phyloP scores from a whole-genome alignment of 208 protist species.

The Leishmania braziliensis region DNA sequence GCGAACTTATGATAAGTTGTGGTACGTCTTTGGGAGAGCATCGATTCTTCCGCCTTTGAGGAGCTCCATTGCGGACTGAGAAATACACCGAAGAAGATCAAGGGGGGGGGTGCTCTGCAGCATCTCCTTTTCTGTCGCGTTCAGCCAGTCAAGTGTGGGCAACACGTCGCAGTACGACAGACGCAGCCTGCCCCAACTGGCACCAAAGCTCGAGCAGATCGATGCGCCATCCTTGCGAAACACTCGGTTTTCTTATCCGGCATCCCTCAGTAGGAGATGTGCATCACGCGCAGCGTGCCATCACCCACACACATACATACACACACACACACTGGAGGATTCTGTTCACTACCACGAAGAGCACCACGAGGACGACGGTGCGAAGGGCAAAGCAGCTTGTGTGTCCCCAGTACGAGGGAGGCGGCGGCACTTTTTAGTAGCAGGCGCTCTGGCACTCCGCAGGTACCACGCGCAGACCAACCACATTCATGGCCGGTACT shows the following conservation, averaged over 20 bases:
- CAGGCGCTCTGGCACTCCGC: neutral
- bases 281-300: conserved; percentile 17
- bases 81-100: too few species aligned
- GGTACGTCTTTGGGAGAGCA: too few species aligned
- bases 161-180: too few species aligned
- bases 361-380: conserved; percentile 3
- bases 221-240: neutral
- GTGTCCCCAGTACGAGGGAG: conserved; percentile 13
- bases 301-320: conserved; percentile 4
- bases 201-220: neutral
- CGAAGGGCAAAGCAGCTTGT: conserved; percentile 27
- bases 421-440: conserved; percentile 22
- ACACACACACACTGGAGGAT: conserved; percentile 12
- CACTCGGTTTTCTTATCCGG: neutral
- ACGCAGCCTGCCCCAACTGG: too few species aligned
- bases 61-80: too few species aligned
- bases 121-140: too few species aligned
- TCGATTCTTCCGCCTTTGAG: too few species aligned
- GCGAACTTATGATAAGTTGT: too few species aligned
- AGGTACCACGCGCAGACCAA: neutral
- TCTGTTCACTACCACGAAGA: conserved; percentile 11
- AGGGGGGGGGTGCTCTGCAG: too few species aligned
- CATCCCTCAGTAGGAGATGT: conserved; percentile 10
- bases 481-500: neutral
- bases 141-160: too few species aligned